These are phyloP conservation scores for Oropetium thomaeum DNA, from an alignment of 176 grass and related monocot species.

Conservation along the genomic window DNA sequence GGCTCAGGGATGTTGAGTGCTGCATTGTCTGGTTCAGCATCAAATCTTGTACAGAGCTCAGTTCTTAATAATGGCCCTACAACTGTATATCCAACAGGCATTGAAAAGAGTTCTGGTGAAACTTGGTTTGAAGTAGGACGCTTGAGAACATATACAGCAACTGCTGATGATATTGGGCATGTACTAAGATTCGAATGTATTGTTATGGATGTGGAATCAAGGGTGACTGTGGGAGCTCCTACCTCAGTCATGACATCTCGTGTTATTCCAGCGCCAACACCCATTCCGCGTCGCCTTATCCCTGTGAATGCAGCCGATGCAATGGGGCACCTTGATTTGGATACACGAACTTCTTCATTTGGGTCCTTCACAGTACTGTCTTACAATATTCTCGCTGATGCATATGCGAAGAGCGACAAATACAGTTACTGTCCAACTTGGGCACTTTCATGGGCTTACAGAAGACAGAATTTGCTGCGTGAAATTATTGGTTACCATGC, in stretches of 20 bases:
- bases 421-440: conserved; percentile 87
- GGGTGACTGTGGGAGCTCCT: conserved; percentile 45
- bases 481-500: conserved; percentile 92
- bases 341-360: conserved; percentile 51
- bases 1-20: conserved; percentile 37
- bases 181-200: conserved; percentile 80
- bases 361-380: conserved; percentile 82
- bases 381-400: conserved; percentile 89
- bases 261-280: conserved; percentile 83
- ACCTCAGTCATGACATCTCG: conserved; percentile 62
- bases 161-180: conserved; percentile 82
- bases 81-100: conserved; percentile 37
- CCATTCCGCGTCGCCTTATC: conserved; percentile 68
- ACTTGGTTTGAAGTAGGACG: conserved; percentile 72
- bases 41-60: conserved; percentile 42
- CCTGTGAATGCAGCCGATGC: conserved; percentile 56
- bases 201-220: conserved; percentile 55
- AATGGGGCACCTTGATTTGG: conserved; percentile 52
- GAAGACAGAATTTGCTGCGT: conserved; percentile 80
- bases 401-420: conserved; percentile 61
- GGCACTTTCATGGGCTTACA: conserved; percentile 91
- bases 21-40: conserved; percentile 40
- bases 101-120: conserved; percentile 65
- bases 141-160: conserved; percentile 71
- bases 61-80: conserved; percentile 45